Evolutionary conservation across 2,329 filamentous ascomycete species (phyloP), one percentile per base, ranked within the genome.

Genomic region (Colletotrichum australisinense): DNA sequence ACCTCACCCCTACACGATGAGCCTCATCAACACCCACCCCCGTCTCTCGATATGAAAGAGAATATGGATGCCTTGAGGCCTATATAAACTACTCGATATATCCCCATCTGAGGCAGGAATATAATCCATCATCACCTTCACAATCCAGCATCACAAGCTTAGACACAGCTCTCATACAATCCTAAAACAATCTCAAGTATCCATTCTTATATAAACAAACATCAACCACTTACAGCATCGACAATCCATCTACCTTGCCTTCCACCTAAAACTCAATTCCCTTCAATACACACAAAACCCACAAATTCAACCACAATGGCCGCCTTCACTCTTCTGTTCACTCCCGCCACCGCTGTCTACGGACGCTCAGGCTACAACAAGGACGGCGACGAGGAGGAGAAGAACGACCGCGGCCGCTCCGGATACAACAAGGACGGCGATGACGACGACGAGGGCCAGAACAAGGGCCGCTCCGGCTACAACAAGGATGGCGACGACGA

Each of bases 391-490:
- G 79, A 79, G 69, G 77, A 79, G 57, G 76, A 78, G 70, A 49
- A 49, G 42, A 74, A 74, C 57, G 73, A 77, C 77, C 78, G 78
- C 69, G 84, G 84, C 77, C 84, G 84, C 76, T 81, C 80, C 63
- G 83, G 83, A 68, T 84, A 85, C 79, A 85, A 85, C 76, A 79
- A 79, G 73, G 76, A 78, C 72, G 80, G 77, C 76, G 80, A 81
- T 63, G 80, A 82, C 69, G 80, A 80, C 64, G 76, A 81, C 30
- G 75, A 81, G 46, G 76, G 80, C 73, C 72, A 79, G 76, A 81
- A 83, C 80, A 81, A 84, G 72, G 86, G 86, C 79, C 85, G 85
- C 74, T 84, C 82, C 65, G 85, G 85, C 75, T 87, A 87, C 82
- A 87, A 87, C 83, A 85, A 84, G 79, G 77, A 81, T 66, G 79